Evolutionary conservation across 2,329 filamentous ascomycete genomes (phyloP), one percentile per base, ranked within the genome.

Genomic region (Epichloe sibirici): DNA sequence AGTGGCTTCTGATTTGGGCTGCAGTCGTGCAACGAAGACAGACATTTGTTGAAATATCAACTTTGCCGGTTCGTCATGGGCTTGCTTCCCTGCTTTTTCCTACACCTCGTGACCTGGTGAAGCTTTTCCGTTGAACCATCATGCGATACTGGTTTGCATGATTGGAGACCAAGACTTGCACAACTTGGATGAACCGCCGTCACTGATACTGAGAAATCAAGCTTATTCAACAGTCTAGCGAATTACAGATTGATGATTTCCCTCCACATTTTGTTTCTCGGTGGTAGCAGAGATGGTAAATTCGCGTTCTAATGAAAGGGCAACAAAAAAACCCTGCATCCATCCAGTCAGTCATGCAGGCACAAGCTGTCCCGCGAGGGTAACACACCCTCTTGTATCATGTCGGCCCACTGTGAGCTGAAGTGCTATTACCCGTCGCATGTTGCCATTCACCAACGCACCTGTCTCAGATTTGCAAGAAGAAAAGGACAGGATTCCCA

Each of bases 341-440:
- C 44, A 49, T 39, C 25, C 34, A 42, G 21, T 23, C 34, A 45
- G 21, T 23, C 34, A 45, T 52, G 51, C 51, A 52, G 45, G 51
- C 51, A 52, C 46, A 17, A 43, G 50, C 50, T 52, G 25, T 31
- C 38, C 13, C 17, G 25, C 50, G 25, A 37, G 45, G n/a, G 50
- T 47, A 17, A 35, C 50, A 47, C 44, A 31, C 15, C 49, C 17
- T 45, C 21, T 51, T 39, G 49, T 45, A 31, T 21, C 6, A 23
- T 38, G 31, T 45, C 42, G 28, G 31, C 5, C 40, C 39, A 45
- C 42, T 45, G 34, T 8, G 28, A 51, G n/a, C 40, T 40, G 42
- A 40, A 51, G 34, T 51, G 44, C 34, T 39, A 21, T n/a, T 31
- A 37, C 34, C 2, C 34, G 17, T 8, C 34, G 34, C 34, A 21